phyloP scores from a whole-genome alignment of 345 rosid species.

The Hibiscus tridactylites region DNA sequence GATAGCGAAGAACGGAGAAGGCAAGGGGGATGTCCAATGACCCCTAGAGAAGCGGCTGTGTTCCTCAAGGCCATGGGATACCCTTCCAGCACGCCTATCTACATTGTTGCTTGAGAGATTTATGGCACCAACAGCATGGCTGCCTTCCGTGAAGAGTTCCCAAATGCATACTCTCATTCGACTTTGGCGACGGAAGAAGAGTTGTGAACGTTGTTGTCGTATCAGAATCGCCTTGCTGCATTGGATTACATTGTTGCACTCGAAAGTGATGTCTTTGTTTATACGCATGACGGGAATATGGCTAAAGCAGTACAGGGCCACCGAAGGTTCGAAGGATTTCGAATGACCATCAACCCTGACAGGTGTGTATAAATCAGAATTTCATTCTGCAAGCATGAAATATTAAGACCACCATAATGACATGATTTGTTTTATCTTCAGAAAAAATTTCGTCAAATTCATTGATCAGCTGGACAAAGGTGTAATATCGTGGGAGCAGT shows the following conservation, averaged over 20 bases:
- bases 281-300: conserved; percentile 95
- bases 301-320: conserved; percentile 98
- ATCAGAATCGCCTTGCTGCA: conserved; percentile 91
- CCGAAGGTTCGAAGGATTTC: conserved; percentile 72
- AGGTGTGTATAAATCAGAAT: conserved; percentile 25
- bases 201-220: conserved; percentile 55
- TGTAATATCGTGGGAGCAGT: conserved; percentile 56
- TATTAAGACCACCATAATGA: background rate
- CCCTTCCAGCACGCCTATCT: conserved; percentile 71
- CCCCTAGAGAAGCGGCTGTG: conserved; percentile 93
- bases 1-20: conserved; percentile 55
- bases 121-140: conserved; percentile 78
- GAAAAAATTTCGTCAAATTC: conserved; percentile 57
- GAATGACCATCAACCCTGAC: conserved; percentile 82
- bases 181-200: conserved; percentile 77
- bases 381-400: background rate
- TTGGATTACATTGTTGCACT: conserved; percentile 84
- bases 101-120: conserved; percentile 87
- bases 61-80: conserved; percentile 96
- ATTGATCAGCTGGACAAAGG: conserved; percentile 69
- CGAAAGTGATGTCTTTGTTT: conserved; percentile 86
- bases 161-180: conserved; percentile 73
- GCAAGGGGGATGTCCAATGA: conserved; percentile 95
- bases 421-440: conserved; percentile 24
- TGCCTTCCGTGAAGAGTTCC: conserved; percentile 65